Evolutionary conservation across 495 filamentous ascomycete species (phyloP).

Genomic region (Daldinia caldariorum): DNA sequence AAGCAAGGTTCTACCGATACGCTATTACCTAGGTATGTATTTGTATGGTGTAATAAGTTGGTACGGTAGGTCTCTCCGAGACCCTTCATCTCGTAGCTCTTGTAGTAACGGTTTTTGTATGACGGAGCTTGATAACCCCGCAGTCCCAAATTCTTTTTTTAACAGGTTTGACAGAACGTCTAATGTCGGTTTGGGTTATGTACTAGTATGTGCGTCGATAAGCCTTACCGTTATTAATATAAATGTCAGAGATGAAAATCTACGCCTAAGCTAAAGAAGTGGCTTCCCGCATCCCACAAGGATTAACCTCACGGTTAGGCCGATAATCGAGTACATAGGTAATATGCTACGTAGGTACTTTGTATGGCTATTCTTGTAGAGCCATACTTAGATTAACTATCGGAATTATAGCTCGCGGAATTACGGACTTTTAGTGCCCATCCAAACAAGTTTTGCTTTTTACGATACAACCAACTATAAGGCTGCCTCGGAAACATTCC

Average conservation of each 20-base stretch:
- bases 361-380: not conserved
- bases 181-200: constrained; percentile 2
- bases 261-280: constrained; percentile 1
- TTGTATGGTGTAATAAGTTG: not conserved
- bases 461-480: not conserved
- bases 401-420: not conserved
- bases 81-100: constrained; percentile 34
- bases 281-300: not conserved
- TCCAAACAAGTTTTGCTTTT: not conserved
- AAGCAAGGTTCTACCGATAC: constrained; percentile 27
- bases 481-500: constrained; percentile 5
- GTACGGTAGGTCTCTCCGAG: constrained; percentile 14
- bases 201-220: constrained; percentile 4
- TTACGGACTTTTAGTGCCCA: constrained; percentile 4
- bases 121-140: constrained; percentile 28
- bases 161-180: constrained; percentile 12
- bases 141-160: constrained; percentile 16
- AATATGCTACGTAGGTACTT: too few relatives aligned
- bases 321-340: not conserved
- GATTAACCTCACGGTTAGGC: not conserved
- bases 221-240: constrained; percentile 30
- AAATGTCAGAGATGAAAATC: constrained; percentile 1
- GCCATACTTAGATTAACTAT: not conserved
- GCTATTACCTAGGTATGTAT: not conserved
- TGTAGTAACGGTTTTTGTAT: constrained; percentile 24